These are phyloP conservation scores for Phaeosphaeria sp. DNA, from an alignment of 2,329 filamentous ascomycete species.

Conservation along the genomic window DNA sequence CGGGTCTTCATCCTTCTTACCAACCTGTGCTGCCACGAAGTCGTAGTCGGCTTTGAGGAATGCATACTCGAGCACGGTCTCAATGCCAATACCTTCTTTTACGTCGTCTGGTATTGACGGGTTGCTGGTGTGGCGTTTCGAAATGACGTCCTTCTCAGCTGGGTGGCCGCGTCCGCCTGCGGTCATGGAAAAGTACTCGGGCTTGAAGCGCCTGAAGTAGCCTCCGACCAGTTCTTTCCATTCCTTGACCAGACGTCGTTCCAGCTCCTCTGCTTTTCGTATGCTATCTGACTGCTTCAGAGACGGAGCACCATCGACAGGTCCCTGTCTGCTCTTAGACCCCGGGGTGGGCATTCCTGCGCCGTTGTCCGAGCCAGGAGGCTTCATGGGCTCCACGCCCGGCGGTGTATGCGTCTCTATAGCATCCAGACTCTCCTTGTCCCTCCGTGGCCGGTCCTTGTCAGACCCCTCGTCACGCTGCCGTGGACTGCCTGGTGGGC, in stretches of 20 bases:
- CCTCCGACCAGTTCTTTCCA: constrained; percentile 90
- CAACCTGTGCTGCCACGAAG: constrained; percentile 88
- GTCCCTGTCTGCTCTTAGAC: constrained; percentile 28
- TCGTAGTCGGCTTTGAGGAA: constrained; percentile 94
- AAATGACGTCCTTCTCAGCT: constrained; percentile 39
- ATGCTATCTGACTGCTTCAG: constrained; percentile 56
- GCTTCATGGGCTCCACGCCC: constrained; percentile 51
- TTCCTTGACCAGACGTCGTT: constrained; percentile 73
- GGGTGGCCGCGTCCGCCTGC: constrained; percentile 45
- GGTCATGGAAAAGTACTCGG: constrained; percentile 72
- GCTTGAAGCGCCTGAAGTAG: constrained; percentile 91
- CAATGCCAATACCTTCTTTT: constrained; percentile 64
- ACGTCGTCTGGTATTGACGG: constrained; percentile 31
- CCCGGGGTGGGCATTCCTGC: constrained; percentile 34
- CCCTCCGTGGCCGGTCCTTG: constrained; percentile 36
- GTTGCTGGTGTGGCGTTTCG: constrained; percentile 31
- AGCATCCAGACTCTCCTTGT: constrained; percentile 49
- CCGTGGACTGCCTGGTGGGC: constrained; percentile 35
- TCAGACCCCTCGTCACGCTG: constrained; percentile 23
- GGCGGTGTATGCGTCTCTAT: constrained; percentile 57
- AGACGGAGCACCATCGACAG: constrained; percentile 33
- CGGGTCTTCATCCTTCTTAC: constrained; percentile 75
- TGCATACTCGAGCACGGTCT: constrained; percentile 85
- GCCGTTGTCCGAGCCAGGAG: constrained; percentile 32
- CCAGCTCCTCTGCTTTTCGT: constrained; percentile 70